Evolutionary conservation across 1,139 yeast species (phyloP).

Genomic region (Waltiozyma sp.): DNA sequence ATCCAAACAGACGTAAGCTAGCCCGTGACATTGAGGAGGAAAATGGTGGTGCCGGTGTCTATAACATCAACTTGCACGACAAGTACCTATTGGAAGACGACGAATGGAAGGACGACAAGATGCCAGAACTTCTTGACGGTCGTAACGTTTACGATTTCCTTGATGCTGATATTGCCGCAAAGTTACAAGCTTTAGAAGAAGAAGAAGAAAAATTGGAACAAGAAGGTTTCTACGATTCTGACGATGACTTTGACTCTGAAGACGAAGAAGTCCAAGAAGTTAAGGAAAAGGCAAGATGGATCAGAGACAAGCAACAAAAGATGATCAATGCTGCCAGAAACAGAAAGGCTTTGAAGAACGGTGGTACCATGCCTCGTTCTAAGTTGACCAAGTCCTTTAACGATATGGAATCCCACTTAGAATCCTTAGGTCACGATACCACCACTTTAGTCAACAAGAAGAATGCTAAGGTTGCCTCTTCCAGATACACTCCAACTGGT

Average conservation of each 20-base stretch:
- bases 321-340: constrained; percentile 85
- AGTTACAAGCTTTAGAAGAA: constrained; percentile 88
- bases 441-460: constrained; percentile 43
- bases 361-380: constrained; percentile 89
- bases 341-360: constrained; percentile 80
- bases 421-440: constrained; percentile 82
- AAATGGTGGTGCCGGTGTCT: constrained; percentile 99
- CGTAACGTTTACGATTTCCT: constrained; percentile 94
- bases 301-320: constrained; percentile 86
- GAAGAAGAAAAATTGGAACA: constrained; percentile 90
- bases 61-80: constrained; percentile 84
- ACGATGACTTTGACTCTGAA: constrained; percentile 56
- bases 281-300: constrained; percentile 86
- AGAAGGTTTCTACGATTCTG: constrained; percentile 90
- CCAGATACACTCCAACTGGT: constrained; percentile 45
- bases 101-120: constrained; percentile 93
- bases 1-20: constrained; percentile 72
- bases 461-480: constrained; percentile 28
- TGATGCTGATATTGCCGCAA: constrained; percentile 90
- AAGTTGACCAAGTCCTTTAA: constrained; percentile 64
- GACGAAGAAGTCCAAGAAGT: constrained; percentile 64
- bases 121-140: constrained; percentile 96
- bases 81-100: constrained; percentile 87
- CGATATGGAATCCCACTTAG: constrained; percentile 84
- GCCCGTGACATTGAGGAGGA: constrained; percentile 87